Evolutionary conservation across 495 filamentous ascomycete genomes (phyloP).

Genomic region (Xylaria flabelliformis): DNA sequence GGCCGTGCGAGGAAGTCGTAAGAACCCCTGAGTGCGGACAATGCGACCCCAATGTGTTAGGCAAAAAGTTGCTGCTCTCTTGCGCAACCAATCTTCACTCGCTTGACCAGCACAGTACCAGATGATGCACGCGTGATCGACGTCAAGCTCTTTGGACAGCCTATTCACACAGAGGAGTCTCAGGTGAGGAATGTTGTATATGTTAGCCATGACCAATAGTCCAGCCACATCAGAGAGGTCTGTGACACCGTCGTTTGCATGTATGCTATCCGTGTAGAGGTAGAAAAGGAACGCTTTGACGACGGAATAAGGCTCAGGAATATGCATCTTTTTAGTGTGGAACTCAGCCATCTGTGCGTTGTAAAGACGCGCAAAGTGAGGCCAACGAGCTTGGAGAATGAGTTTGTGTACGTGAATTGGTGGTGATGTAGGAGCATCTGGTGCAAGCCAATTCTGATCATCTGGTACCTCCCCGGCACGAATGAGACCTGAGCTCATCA

Average conservation of each 20-base stretch:
- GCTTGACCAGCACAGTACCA: conserved; percentile 94
- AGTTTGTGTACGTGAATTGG: conserved; percentile 94
- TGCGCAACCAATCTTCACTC: conserved; percentile 89
- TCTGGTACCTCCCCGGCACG: conserved; percentile 46
- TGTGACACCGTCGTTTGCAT: conserved; percentile 61
- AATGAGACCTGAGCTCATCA: conserved; percentile 56
- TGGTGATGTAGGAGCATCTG: conserved; percentile 70
- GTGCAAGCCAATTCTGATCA: conserved; percentile 66
- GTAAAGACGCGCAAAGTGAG: conserved; percentile 91
- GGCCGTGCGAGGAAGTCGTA: conserved; percentile 73
- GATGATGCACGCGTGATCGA: conserved; percentile 91
- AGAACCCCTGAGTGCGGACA: conserved; percentile 86
- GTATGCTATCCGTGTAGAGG: conserved; percentile 93
- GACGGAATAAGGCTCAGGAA: conserved; percentile 92
- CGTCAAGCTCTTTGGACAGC: conserved; percentile 85
- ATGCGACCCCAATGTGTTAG: conserved; percentile 94
- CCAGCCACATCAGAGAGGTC: conserved; percentile 87
- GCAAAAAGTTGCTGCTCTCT: conserved; percentile 85
- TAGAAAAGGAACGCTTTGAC: conserved; percentile 96
- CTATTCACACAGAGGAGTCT: conserved; percentile 88
- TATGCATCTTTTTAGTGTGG: conserved; percentile 95
- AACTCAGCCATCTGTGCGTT: conserved; percentile 95
- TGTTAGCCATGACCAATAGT: conserved; percentile 95
- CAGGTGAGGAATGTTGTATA: conserved; percentile 94
- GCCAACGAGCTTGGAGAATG: conserved; percentile 93